Base-by-base conservation (phyloP, 768 basidiomycete genomes). In the Tylopilus plumbeoviolaceoides region DNA sequence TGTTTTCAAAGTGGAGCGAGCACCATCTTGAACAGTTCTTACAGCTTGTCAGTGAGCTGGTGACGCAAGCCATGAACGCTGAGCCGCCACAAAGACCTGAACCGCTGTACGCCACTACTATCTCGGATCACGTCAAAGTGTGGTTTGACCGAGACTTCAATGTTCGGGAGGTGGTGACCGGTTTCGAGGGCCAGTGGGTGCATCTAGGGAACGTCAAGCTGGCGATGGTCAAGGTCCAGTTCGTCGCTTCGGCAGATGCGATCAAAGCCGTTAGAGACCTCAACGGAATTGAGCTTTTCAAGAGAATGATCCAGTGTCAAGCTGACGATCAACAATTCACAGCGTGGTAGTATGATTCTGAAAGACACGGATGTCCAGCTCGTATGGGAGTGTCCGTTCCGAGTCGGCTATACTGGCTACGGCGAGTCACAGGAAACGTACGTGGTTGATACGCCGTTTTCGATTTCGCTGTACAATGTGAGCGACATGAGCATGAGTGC, bases 121-220 rank as follows among this genome's bases (percentile, higher is more conserved):
- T 87, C 7, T 73, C 82, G 38, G 78, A 82, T 36, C 77, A 84
- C 49, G 82, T 78, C 20, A 75, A 72, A 47, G 77, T 84, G 18
- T 77, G 72, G 20, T 71, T 89, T 42, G 77, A 77, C 30, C 65
- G 79, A 0, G 89, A 89, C 0, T 87, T 87, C 43, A 72, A 74
- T 2, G 75, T 91, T 3, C 64, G 72, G 23, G 74, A 80, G 0
- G 63, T 90, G 7, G 65, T 67, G 7, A 89, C 88, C 1, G 83
- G 83, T 1, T 85, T 89, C 39, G 88, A 92, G 59, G 83, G 84
- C 0, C 78, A 76, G 6, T 82, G 80, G 72, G 61, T 90, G 9
- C 70, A 75, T 35, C 56, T 91, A 2, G 71, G 72, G 5, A 79
- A 83, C 21, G n/a, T n/a, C n/a, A 64, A 63, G 5, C 62, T 72